A percentile compares a stretch with the other conserved stretches of the same genome.
Conservation (phyloP, 2,329 filamentous ascomycete species). For the Ceratocystis cacaofunesta region DNA sequence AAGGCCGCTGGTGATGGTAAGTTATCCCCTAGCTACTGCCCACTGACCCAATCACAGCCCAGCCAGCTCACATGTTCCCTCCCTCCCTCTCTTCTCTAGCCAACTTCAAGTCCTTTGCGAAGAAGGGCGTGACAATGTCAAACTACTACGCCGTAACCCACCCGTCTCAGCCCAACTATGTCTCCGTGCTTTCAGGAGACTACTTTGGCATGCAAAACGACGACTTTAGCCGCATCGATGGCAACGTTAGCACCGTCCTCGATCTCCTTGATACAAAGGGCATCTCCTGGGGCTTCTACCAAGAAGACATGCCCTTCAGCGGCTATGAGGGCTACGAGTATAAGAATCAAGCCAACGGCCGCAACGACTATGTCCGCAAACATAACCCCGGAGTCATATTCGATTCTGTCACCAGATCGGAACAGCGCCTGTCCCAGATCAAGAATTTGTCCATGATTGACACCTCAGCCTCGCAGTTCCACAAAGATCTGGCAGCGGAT, state of each 20-base stretch:
- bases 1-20: slow-evolving; percentile 47
- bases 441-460: slow-evolving; percentile 48
- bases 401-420: slow-evolving; percentile 45
- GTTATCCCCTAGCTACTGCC: slow-evolving; percentile 18
- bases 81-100: slow-evolving; percentile 14
- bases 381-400: slow-evolving; percentile 57
- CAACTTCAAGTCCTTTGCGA: slow-evolving; percentile 22
- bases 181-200: slow-evolving; percentile 52
- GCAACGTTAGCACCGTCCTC: slow-evolving; percentile 51
- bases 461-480: slow-evolving; percentile 40
- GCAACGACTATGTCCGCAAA: slow-evolving; percentile 70
- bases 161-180: slow-evolving; percentile 64
- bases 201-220: slow-evolving; percentile 62
- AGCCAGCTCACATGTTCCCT: neutral
- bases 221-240: slow-evolving; percentile 40
- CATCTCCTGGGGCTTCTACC: slow-evolving; percentile 57
- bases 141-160: slow-evolving; percentile 49
- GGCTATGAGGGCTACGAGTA: slow-evolving; percentile 53
- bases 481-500: slow-evolving; percentile 47
- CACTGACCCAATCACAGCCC: neutral
- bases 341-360: slow-evolving; percentile 48
- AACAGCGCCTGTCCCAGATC: slow-evolving; percentile 48
- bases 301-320: slow-evolving; percentile 62
- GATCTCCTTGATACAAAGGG: slow-evolving; percentile 51
- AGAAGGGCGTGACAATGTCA: slow-evolving; percentile 23